Base-by-base conservation (phyloP, 345 rosid species). In the Salix purpurea region DNA sequence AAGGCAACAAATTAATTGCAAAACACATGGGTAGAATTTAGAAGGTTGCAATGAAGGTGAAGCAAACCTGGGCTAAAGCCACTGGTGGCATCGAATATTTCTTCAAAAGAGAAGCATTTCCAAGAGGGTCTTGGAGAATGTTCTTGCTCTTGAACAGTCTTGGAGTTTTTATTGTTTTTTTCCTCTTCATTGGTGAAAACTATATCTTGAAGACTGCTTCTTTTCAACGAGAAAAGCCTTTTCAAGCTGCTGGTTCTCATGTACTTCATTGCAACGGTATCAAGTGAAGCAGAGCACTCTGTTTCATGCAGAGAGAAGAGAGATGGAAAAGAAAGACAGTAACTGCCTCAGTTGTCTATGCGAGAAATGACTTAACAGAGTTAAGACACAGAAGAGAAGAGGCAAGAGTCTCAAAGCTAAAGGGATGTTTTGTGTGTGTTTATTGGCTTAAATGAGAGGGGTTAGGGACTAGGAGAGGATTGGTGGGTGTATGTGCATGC, bases 91-190 rank as follows among this genome's bases (percentile, higher is more conserved):
- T 83, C 72, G 66, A 74, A 82, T 46, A 96, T 92, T 87, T 96
- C 97, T 26, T 91, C 88, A 73, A 84, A 92, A 69, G 98, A 88
- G 90, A 91, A 93, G 86, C 99, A 96, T 88, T 82, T 93, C 99
- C 97, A 96, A 15, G 90, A 77, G 87, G 98, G 99, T 86, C 82
- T 88, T 42, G 75, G 85, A 42, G 77, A 75, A 66, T 78, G 77
- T 46, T 83, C 87, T 69, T 76, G 68, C 68, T 76, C 86, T 70
- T 73, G 73, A 56, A 74, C 85, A 83, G 76, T 65, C 52, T 74
- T 76, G 80, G 75, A 42, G 74, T 76, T 72, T 48, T 77, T 77
- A 36, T 65, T 76, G 37, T 26, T 74, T 73, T 60, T 72, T 52
- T 76, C 75, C 11, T 82, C 83, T 74, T 77, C 88, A 42, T 32